phyloP scores from a whole-genome alignment of 2,329 filamentous ascomycete species.

The Cladosporium sphaerospermum region DNA sequence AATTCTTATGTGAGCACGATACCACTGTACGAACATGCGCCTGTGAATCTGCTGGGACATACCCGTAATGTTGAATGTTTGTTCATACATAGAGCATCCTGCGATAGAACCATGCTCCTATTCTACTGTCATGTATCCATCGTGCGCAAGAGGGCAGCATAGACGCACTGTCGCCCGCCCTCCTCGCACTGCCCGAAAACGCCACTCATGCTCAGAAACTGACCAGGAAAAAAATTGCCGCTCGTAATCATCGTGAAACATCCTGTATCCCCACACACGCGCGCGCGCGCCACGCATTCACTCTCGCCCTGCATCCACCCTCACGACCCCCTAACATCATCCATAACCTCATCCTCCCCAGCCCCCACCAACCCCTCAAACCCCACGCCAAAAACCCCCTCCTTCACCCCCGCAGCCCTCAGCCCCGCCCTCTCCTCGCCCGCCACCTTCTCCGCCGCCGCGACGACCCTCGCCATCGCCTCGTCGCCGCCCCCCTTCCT shows the following conservation, averaged over 20 bases:
- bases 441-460: constrained; percentile 55
- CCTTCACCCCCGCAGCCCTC: constrained; percentile 58
- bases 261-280: not conserved
- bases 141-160: not conserved
- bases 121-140: no score
- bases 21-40: no score
- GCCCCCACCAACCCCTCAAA: constrained; percentile 13
- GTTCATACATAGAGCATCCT: no score
- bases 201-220: not conserved
- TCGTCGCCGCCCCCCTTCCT: constrained; percentile 34
- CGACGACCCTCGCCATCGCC: constrained; percentile 54
- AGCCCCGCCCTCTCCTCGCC: constrained; percentile 58
- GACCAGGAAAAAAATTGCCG: not conserved
- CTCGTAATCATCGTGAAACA: not conserved
- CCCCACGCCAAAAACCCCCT: constrained; percentile 47
- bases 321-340: constrained; percentile 19
- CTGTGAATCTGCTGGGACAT: no score
- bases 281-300: not conserved
- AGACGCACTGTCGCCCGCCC: constrained; percentile 11
- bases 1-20: no score
- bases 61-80: no score
- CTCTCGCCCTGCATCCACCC: no score
- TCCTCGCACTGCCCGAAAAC: not conserved
- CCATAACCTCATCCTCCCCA: constrained; percentile 21
- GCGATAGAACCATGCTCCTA: no score